phyloP scores from a whole-genome alignment of 148 eudicot genomes.

The Rhododendron williamsianum region DNA sequence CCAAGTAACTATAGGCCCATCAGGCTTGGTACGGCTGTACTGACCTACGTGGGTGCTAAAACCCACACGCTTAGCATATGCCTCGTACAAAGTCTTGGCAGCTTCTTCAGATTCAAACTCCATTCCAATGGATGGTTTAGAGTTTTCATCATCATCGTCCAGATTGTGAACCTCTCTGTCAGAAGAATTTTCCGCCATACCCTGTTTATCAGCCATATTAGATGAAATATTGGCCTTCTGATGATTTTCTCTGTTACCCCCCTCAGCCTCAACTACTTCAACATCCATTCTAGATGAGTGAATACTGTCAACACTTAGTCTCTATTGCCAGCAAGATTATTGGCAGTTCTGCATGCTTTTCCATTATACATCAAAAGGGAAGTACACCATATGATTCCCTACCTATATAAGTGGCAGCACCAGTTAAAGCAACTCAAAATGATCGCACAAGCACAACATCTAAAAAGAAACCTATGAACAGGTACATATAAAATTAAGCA shows the following conservation, averaged over 20 bases:
- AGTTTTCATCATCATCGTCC: constrained; percentile 19
- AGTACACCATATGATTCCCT: not conserved
- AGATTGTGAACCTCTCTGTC: constrained; percentile 17
- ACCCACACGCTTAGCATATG: constrained; percentile 36
- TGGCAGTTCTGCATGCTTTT: not conserved
- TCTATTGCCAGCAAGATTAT: constrained; percentile 1
- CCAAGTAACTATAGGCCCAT: constrained; percentile 41
- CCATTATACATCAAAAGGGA: not conserved
- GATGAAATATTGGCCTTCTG: constrained; percentile 14
- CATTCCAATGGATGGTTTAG: constrained; percentile 31
- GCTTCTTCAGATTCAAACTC: constrained; percentile 42
- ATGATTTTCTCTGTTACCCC: constrained; percentile 20
- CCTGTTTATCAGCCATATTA: constrained; percentile 15
- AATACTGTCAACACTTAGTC: not conserved
- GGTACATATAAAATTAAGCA: not conserved
- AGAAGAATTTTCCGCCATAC: constrained; percentile 6
- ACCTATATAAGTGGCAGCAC: not conserved
- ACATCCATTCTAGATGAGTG: constrained; percentile 12
- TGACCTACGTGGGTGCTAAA: constrained; percentile 40
- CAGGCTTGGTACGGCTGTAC: constrained; percentile 31
- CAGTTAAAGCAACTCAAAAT: constrained; percentile 3
- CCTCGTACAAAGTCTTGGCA: constrained; percentile 35
- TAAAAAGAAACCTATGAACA: not conserved
- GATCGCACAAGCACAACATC: not conserved
- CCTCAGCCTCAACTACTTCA: constrained; percentile 17